Base-by-base conservation (phyloP, 2,329 filamentous ascomycete genomes). In the Arachnomyces sp. region DNA sequence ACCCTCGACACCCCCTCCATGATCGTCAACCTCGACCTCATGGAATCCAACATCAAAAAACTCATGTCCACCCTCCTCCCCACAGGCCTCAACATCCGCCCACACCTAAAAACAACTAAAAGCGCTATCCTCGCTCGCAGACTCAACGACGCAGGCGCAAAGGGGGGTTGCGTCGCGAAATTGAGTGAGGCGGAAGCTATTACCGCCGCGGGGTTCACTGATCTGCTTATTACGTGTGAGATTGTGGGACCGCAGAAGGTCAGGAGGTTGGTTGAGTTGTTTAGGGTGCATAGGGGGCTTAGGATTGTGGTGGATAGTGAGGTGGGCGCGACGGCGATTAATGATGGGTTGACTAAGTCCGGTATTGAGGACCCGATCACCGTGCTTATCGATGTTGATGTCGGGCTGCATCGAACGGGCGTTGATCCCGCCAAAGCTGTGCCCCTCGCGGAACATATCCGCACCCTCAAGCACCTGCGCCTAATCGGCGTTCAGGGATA, bases 101-200 rank as follows among this genome's bases (percentile, higher is more conserved):
- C 71, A 0, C 71, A 74, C 40, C 61, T 71, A n/a, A 74, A 74
- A 48, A 74, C 71, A 3, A 73, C 68, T 37, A 74, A 74, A 49
- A 69, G 66, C 31, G 64, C 63, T 15, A 52, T 61, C 13, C 56
- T 74, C 1, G 71, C 71, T 3, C 46, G 52, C 9, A 67, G 61
- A 34, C 62, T 74, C 36, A 60, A 55, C 31, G 55, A 56, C 1
- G 70, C 69, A 0, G 71, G 71, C 16, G 68, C 68, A 38, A 72
- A 62, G 49, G 71, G 71, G 15, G 68, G 67, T 31, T 74, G 71
- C 41, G 71, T 74, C 2, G 70, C 71, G 4, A 74, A 74, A 44
- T 60, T 74, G 6, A 68, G 63, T 47, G 71, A 69, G 45, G 66
- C 66, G 2, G 66, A 68, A 45, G 64, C 53, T 28, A 61, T 69